Evolutionary conservation across 2,329 filamentous ascomycete species (phyloP).

Genomic region (Achaetomium macrosporum): DNA sequence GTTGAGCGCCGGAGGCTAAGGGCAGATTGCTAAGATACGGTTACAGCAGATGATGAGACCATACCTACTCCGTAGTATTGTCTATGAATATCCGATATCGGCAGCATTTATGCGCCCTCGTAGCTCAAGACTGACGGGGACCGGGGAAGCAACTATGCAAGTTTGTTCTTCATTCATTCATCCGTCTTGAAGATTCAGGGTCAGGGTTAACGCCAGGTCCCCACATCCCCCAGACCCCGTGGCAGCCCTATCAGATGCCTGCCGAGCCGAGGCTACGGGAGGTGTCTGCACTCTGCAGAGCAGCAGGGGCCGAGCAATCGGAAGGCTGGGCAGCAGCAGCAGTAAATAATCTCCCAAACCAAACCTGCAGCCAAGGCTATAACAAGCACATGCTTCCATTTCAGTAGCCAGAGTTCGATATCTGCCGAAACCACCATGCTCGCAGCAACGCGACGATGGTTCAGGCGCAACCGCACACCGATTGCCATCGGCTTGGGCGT

Average conservation of each 20-base stretch:
- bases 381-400: constrained; percentile 5
- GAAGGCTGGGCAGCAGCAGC: too few species aligned
- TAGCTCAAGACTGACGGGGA: too few species aligned
- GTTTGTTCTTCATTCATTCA: too few species aligned
- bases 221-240: not conserved
- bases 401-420: not conserved
- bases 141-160: too few species aligned
- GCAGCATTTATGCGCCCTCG: too few species aligned
- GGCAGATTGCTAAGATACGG: not conserved
- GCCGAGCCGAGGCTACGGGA: constrained; percentile 1
- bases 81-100: too few species aligned
- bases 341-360: too few species aligned
- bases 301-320: not conserved
- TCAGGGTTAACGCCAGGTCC: not conserved
- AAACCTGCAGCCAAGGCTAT: not conserved
- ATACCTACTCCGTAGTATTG: too few species aligned
- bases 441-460: constrained; percentile 76
- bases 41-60: too few species aligned
- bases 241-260: constrained; percentile 6
- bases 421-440: constrained; percentile 43
- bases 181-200: not conserved
- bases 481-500: constrained; percentile 84
- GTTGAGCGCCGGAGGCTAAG: not conserved
- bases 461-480: constrained; percentile 84
- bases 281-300: not conserved